A percentile compares a stretch with the other conserved stretches of the same genome.
These are phyloP conservation scores for Nannizziopsis arthrosporioides DNA, from an alignment of 2,329 filamentous ascomycete genomes.

Conservation along the genomic window DNA sequence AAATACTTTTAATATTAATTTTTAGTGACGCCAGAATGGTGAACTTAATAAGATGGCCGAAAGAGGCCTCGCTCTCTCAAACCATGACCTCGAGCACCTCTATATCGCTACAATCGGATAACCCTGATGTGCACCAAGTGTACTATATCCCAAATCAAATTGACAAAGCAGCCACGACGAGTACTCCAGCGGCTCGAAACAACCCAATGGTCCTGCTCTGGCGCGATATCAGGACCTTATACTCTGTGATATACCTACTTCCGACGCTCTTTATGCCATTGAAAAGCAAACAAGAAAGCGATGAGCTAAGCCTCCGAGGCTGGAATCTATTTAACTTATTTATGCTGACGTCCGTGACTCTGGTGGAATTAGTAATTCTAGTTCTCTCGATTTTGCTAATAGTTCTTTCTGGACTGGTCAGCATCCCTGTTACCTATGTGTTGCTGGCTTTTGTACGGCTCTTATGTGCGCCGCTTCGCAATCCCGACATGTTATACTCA, in stretches of 20 bases:
- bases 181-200: constrained; percentile 13
- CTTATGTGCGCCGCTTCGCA: constrained; percentile 12
- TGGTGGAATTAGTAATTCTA: constrained; percentile 7
- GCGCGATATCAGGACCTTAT: constrained; percentile 12
- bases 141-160: constrained; percentile 14
- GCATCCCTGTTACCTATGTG: constrained; percentile 3
- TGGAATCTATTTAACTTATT: constrained; percentile 11
- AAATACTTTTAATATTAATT: no score
- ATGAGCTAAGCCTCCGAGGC: constrained; percentile 12
- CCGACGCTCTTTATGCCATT: constrained; percentile 12
- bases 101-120: no score
- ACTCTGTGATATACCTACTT: constrained; percentile 11
- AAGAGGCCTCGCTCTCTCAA: no score
- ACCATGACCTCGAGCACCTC: no score
- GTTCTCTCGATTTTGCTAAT: not conserved
- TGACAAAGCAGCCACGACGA: constrained; percentile 10
- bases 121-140: not conserved
- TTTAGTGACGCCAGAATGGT: no score
- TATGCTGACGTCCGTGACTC: constrained; percentile 8
- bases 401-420: constrained; percentile 13
- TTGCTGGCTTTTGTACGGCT: constrained; percentile 7
- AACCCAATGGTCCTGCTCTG: constrained; percentile 11
- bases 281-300: constrained; percentile 1
- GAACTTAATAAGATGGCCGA: no score
- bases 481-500: constrained; percentile 7